Base-by-base conservation (phyloP, 345 rosid genomes). In the Citrus unshiu region DNA sequence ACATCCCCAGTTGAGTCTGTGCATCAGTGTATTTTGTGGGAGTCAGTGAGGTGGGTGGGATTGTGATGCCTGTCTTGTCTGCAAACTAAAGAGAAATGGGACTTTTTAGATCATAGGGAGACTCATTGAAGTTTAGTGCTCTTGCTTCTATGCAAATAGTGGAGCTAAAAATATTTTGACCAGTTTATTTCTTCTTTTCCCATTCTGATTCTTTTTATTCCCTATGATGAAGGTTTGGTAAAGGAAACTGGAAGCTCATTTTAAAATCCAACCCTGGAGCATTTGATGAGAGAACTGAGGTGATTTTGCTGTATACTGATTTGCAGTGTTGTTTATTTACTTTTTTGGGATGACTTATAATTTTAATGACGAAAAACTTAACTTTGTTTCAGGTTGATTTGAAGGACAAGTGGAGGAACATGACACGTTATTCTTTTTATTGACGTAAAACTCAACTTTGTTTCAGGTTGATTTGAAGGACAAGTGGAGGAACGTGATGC, bases 391-490 rank as follows among this genome's bases (percentile, higher is more conserved):
- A 91, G 93, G 92, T 84, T 65, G 92, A 90, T 82, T 81, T 92
- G 79, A 92, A 92, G 84, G 96, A 92, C 79, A 90, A 92, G 32
- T 92, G 96, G 96, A 87, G 94, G 73, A 90, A 89, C 65, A 46
- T 90, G 93, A 78, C 60, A 4, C 76, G 73, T 61, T 79, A 73
- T 19, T 78, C 37, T 35, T 6, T 6, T 35, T 35, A 35, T 35
- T 35, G 73, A 57, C 5, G 2, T 27, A 1, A 24, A 40, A 6
- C n/a, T 21, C 61, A 24, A 30, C 32, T 77, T 34, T 78, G 40
- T 58, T 51, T 79, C 79, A 91, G 93, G 92, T 84, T 65, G 92
- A 90, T 82, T 81, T 92, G 79, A 92, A 92, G 83, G 96, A 92
- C 79, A 90, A 92, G 32, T 92, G 96, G 96, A 87, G 94, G 78